Base-by-base conservation (phyloP, 768 basidiomycete genomes). In the Mycena epipterygia region DNA sequence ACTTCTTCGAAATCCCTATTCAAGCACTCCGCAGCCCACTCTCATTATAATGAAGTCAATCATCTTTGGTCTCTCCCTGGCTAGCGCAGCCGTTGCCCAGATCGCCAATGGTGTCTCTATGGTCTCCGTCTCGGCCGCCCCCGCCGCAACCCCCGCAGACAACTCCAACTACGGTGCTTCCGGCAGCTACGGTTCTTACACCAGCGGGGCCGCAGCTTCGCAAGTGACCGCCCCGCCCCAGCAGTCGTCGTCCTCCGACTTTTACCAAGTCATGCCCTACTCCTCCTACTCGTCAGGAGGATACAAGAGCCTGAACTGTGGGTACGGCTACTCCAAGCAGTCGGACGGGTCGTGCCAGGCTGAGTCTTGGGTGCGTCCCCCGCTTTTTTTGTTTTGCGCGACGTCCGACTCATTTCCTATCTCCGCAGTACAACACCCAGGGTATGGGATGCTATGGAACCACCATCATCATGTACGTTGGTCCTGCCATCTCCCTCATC, bases 241-340 rank as follows among this genome's bases (percentile, higher is more conserved):
- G 23, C 73, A 81, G 16, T 67, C 79, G 25, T 76, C 82, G 13
- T 68, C 80, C 33, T 70, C 73, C 56, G 80, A 85, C 74, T 84
- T 85, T 74, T 87, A 87, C 75, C 75, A 84, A 29, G 72, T 73
- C 70, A 89, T 89, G 88, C 87, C 89, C 32, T 93, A 93, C 77
- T 82, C 86, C 16, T 83, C 86, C 35, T 91, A 91, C 81, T 82
- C 81, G 79, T 75, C 76, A 37, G 92, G 91, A 64, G 92, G 92
- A 30, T 94, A 93, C 80, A 83, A 84, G 78, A 86, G 84, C 77
- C 80, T 93, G 78, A 80, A 86, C 72, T 94, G 92, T 76, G 92
- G 92, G 58, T 94, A 94, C 76, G 92, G 92, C 29, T 90, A 90
- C 75, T 74, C 79, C 55, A 91, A 91, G 80, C 79, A 77, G 64